phyloP scores from a whole-genome alignment of 345 rosid species.

The Acer yangbiense region DNA sequence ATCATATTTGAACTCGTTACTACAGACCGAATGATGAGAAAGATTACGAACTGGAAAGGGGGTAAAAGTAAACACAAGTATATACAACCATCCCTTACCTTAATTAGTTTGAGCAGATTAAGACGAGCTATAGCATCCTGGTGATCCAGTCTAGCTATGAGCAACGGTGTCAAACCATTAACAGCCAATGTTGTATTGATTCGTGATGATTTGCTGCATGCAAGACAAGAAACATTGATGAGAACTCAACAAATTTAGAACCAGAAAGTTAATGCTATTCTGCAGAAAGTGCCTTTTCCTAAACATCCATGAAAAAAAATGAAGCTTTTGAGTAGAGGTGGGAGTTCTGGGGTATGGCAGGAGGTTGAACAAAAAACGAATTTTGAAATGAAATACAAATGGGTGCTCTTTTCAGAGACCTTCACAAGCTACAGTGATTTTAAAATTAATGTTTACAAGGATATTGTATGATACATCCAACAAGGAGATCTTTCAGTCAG shows the following conservation, averaged over 20 bases:
- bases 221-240: slow-evolving; percentile 15
- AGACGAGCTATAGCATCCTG: slow-evolving; percentile 98
- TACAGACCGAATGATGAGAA: neutral
- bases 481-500: neutral
- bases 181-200: slow-evolving; percentile 96
- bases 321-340: neutral
- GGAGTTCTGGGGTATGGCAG: neutral
- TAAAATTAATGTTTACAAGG: neutral
- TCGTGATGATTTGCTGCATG: slow-evolving; percentile 84
- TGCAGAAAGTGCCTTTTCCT: neutral
- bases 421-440: neutral
- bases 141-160: slow-evolving; percentile 83
- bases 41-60: neutral
- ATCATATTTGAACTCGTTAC: neutral
- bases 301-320: neutral
- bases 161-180: slow-evolving; percentile 92
- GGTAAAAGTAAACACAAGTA: neutral
- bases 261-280: neutral
- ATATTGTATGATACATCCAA: neutral
- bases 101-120: slow-evolving; percentile 87
- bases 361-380: neutral
- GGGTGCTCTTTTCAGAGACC: neutral
- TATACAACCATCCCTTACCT: slow-evolving; percentile 40
- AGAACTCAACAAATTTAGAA: slow-evolving; percentile 3
- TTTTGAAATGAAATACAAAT: neutral